phyloP scores from a whole-genome alignment of 805 yeast genomes.

The Spathaspora boniae region DNA sequence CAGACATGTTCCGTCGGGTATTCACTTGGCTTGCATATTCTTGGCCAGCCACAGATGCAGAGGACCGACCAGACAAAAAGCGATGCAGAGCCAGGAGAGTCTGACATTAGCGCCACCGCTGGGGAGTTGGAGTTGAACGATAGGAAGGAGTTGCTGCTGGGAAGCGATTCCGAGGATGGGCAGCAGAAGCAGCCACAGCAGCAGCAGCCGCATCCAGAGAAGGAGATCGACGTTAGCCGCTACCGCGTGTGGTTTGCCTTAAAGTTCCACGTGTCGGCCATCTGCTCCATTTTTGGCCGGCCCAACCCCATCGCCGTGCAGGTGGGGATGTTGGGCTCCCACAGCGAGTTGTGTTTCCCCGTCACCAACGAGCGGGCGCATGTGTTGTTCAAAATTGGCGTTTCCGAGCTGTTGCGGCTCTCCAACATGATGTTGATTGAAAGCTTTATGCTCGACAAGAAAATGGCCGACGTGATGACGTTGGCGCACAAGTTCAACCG shows the following conservation, averaged over 20 bases:
- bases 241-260: constrained; percentile 50
- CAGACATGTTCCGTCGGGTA: constrained; percentile 48
- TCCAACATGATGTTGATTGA: constrained; percentile 51
- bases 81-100: constrained; percentile 1
- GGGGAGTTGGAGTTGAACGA: constrained; percentile 11
- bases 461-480: constrained; percentile 35
- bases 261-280: constrained; percentile 44
- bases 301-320: constrained; percentile 52
- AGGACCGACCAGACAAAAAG: constrained; percentile 9
- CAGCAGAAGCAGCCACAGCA: too few species aligned
- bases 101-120: constrained; percentile 7
- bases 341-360: constrained; percentile 1
- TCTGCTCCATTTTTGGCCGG: constrained; percentile 49
- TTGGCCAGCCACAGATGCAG: constrained; percentile 28
- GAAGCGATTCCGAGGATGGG: constrained; percentile 2
- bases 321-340: constrained; percentile 20
- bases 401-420: constrained; percentile 46
- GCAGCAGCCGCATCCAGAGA: too few species aligned
- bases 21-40: constrained; percentile 50
- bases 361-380: constrained; percentile 20
- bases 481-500: constrained; percentile 40
- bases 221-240: constrained; percentile 31
- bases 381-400: constrained; percentile 41
- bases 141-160: constrained; percentile 14
- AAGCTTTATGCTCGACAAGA: constrained; percentile 45